These are phyloP conservation scores for Penicillium canescens DNA, from an alignment of 495 filamentous ascomycete genomes.

Conservation along the genomic window DNA sequence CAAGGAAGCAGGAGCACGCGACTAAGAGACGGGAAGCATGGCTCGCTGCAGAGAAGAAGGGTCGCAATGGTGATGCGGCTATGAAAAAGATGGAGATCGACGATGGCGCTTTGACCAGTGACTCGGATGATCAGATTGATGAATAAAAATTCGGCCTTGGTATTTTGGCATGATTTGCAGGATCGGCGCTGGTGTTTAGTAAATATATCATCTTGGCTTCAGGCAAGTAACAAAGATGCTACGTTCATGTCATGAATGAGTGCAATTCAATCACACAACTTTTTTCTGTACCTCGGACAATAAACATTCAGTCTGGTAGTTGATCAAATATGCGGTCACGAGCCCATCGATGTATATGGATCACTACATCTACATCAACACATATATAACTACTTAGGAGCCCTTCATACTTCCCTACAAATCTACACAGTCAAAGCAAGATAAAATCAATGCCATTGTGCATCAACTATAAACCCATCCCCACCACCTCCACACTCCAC, in stretches of 20 bases:
- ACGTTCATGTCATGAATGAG: slow-evolving; percentile 1
- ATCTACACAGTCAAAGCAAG: too few species aligned
- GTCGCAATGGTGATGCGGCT: slow-evolving; percentile 41
- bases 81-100: slow-evolving; percentile 41
- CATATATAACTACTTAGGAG: too few species aligned
- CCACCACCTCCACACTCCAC: too few species aligned
- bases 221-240: slow-evolving; percentile 6
- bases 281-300: background rate
- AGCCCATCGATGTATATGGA: too few species aligned
- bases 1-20: slow-evolving; percentile 44
- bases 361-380: too few species aligned
- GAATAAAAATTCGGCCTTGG: slow-evolving; percentile 19
- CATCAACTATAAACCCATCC: too few species aligned
- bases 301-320: too few species aligned
- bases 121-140: slow-evolving; percentile 40
- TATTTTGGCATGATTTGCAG: slow-evolving; percentile 1
- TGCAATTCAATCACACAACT: background rate
- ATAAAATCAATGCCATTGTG: too few species aligned
- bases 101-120: slow-evolving; percentile 36
- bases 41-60: slow-evolving; percentile 49
- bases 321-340: too few species aligned
- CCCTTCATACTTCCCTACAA: too few species aligned
- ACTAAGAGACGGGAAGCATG: slow-evolving; percentile 41
- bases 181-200: slow-evolving; percentile 7
- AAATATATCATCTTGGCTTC: slow-evolving; percentile 4